A percentile compares a stretch with the other conserved stretches of the same genome.
Conservation (phyloP, 495 filamentous ascomycete species). For the Pyrenula aspistea region DNA sequence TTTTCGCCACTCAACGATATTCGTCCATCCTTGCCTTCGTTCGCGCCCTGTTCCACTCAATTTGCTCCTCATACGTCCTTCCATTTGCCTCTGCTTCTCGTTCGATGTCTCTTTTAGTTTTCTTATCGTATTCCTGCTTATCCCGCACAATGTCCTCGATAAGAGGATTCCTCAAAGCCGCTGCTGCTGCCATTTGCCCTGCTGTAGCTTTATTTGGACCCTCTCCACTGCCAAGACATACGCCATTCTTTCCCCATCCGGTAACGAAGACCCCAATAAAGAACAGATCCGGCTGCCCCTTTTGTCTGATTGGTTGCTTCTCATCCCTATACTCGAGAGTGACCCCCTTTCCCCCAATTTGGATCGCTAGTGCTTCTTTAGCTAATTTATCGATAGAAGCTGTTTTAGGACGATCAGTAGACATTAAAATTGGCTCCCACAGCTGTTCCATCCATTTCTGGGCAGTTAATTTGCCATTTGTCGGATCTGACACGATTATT, state of each 20-base stretch:
- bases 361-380: constrained; percentile 43
- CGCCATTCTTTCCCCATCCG: constrained; percentile 58
- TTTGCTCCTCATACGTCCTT: not conserved
- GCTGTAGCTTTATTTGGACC: constrained; percentile 64
- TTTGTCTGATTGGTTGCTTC: constrained; percentile 35
- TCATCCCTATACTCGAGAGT: constrained; percentile 56
- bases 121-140: constrained; percentile 27
- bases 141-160: constrained; percentile 40
- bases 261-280: constrained; percentile 62
- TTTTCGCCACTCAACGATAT: not conserved
- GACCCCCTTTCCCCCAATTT: constrained; percentile 45
- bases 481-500: constrained; percentile 50
- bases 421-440: constrained; percentile 42
- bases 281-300: constrained; percentile 43
- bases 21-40: not conserved
- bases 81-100: not conserved
- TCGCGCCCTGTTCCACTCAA: not conserved
- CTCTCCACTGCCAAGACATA: constrained; percentile 53
- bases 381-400: constrained; percentile 15
- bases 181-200: constrained; percentile 54
- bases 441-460: constrained; percentile 57
- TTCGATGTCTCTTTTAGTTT: constrained; percentile 2
- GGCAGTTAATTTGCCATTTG: constrained; percentile 42
- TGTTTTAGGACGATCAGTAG: constrained; percentile 1
- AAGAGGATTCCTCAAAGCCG: constrained; percentile 48